These are phyloP conservation scores for Beta macrorhiza DNA, from an alignment of 179 eudicot genomes.

Conservation along the genomic window DNA sequence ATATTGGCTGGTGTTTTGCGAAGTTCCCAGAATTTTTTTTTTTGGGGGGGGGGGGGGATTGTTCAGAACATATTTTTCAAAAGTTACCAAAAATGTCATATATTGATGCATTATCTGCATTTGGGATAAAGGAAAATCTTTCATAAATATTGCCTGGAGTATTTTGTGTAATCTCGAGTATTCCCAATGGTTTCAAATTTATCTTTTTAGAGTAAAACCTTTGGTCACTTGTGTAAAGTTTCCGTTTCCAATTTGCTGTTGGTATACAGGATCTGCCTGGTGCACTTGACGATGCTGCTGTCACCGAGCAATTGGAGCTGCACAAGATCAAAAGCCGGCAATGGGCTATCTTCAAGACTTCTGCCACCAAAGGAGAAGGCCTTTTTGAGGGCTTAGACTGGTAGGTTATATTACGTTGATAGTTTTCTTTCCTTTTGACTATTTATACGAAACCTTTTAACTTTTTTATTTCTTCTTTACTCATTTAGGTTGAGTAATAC, in stretches of 20 bases:
- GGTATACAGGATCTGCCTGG: conserved; percentile 86
- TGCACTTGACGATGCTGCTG: conserved; percentile 93
- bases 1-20: no score
- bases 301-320: conserved; percentile 88
- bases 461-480: not conserved
- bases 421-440: not conserved
- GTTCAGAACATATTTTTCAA: no score
- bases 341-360: conserved; percentile 96
- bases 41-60: no score
- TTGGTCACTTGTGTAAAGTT: not conserved
- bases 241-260: not conserved
- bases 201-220: not conserved
- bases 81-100: no score
- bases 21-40: no score
- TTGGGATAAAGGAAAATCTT: no score
- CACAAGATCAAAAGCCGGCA: conserved; percentile 97
- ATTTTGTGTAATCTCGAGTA: not conserved
- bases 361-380: conserved; percentile 98
- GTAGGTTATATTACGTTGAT: conserved; percentile 37
- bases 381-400: conserved; percentile 98
- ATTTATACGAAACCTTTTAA: not conserved
- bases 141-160: not conserved
- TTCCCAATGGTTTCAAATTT: not conserved
- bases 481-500: conserved; percentile 82
- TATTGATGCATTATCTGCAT: no score